Base-by-base conservation (phyloP, 2,329 filamentous ascomycete species). In the Neonectria punicea region DNA sequence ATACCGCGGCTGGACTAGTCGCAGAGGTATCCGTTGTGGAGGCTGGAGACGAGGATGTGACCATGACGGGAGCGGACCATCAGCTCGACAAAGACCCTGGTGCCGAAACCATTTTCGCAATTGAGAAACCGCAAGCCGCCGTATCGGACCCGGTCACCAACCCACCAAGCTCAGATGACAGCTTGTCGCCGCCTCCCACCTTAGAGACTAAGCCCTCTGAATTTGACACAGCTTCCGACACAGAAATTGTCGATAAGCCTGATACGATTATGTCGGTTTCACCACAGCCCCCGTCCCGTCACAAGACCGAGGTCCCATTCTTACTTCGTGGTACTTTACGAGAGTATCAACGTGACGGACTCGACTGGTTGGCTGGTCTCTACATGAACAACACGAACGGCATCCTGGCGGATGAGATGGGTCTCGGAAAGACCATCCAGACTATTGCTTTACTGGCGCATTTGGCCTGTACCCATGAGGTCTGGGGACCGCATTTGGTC, bases 341-440 rank as follows among this genome's bases (percentile, higher is more conserved):
- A 77, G 95, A 97, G 77, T 99, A 99, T 75, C 96, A 99, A 73
- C 96, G 98, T 74, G 93, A 93, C 74, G 97, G 96, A n/a, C 82
- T 99, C 8, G 96, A 99, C 77, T 99, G 96, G 96, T 89, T 99
- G 51, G 94, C 94, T 2, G 93, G 94, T 0, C 86, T 99, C 1
- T 98, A 99, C 77, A 90, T 90, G 16, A 97, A 96, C 69, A 91
- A 92, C 68, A 97, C 95, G 28, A 99, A 98, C 74, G 96, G 96
- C 22, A 99, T 99, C 59, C 83, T 99, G 20, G 96, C 96, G 1
- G 97, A 99, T 76, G 96, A 99, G 78, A 99, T 99, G 96, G 96
- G 96, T 68, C 86, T 99, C 3, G 96, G 96, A 9, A 99, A 99
- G 80, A 99, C 96, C 0, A 98, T 99, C 51, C 96, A 99, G 77